A percentile compares a stretch with the other conserved stretches of the same genome.
These are phyloP conservation scores for Ruellia speciosa DNA, from an alignment of 305 asterid species.

Conservation along the genomic window DNA sequence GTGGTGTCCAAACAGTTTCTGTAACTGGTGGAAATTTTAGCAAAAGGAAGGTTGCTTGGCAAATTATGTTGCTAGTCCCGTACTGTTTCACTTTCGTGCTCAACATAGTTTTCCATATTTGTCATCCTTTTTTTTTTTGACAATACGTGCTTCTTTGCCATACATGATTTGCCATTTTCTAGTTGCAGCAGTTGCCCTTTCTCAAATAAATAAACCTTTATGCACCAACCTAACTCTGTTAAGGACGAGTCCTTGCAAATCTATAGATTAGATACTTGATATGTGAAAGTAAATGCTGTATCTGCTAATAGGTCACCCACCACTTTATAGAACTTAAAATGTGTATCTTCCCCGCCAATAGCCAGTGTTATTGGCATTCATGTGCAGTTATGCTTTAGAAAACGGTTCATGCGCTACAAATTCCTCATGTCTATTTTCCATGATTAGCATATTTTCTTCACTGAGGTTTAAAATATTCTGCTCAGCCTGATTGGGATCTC, in stretches of 20 bases:
- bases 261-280: background rate
- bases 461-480: too few species aligned
- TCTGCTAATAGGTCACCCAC: background rate
- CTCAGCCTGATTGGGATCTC: too few species aligned
- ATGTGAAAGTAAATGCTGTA: background rate
- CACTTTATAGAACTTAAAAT: background rate
- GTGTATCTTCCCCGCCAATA: background rate
- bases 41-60: background rate
- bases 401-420: background rate
- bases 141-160: background rate
- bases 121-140: background rate
- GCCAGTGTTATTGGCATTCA: background rate
- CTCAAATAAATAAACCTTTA: background rate
- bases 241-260: background rate
- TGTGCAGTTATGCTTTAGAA: background rate
- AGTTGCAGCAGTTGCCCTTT: background rate
- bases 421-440: background rate
- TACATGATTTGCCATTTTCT: conserved; percentile 6
- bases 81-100: background rate
- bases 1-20: conserved; percentile 4
- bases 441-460: background rate
- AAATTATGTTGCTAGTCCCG: conserved; percentile 2
- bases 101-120: background rate
- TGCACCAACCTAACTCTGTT: background rate
- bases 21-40: conserved; percentile 1